Evolutionary conservation across 805 yeast species (phyloP), one percentile per base, ranked within the genome.

Genomic region (Saccharomycopsis sp.): DNA sequence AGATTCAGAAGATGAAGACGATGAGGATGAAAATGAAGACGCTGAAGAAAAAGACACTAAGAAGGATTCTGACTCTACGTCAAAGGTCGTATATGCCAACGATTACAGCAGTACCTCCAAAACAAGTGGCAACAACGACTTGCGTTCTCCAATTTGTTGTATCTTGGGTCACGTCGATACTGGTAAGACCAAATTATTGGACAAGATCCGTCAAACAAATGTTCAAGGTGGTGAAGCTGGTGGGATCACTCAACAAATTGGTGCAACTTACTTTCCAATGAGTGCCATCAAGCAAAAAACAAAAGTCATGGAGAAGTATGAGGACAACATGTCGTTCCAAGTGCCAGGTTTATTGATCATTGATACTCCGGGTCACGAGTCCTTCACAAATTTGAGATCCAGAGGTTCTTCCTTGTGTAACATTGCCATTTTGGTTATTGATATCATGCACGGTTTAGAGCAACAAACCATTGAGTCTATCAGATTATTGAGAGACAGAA

Each of bases 141-240:
- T 92, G 58, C 95, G 99, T 66, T 92, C 99, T 50, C 99, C 99
- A 50, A 92, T 92, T 60, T 92, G 98, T 65, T 87, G 96, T 81
- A 92, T 92, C 57, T 73, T 92, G 63, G 99, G 99, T 60, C 99
- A 92, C 70, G 99, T 92, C 64, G 99, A 92, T 73, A 92, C 98
- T 44, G 99, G 99, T 79, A 92, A 92, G 66, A 92, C 99, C 52
- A 92, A 92, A 62, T 74, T 92, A 51, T 72, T 92, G 61, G 99
- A 92, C 61, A 92, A 92, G 65, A 80, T 92, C 53, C 89, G 99
- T 69, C 96, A 89, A 69, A 92, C 97, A 31, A 92, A 92, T 58
- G 99, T 92, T 48, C 99, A 92, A 69, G 99, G 96, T 62, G 99
- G 98, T 59, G 99, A 92, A 69, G 99, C 99, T 42, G 99, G 99